Evolutionary conservation across 2,329 filamentous ascomycete genomes (phyloP).

Genomic region (Talaromyces sp.): DNA sequence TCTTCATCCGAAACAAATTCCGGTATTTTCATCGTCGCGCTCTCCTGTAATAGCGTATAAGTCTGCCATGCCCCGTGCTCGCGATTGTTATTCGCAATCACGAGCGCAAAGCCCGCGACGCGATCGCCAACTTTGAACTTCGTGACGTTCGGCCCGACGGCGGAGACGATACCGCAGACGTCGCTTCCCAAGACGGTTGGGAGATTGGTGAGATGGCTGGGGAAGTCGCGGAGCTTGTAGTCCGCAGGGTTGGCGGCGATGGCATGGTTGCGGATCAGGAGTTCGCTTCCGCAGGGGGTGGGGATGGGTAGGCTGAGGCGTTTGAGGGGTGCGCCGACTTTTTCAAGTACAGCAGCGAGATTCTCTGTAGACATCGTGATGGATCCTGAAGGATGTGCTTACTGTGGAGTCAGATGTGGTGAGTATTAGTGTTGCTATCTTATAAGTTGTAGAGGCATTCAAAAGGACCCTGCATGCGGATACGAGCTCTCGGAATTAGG

Average conservation of each 20-base stretch:
- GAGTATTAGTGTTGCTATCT: no score
- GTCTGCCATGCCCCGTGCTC: conserved; percentile 7
- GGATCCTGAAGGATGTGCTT: no score
- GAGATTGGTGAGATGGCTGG: conserved; percentile 23
- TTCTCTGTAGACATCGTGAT: neutral
- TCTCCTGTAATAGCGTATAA: conserved; percentile 8
- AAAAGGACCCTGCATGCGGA: neutral
- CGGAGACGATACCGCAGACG: conserved; percentile 28
- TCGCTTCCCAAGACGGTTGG: conserved; percentile 27
- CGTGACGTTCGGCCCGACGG: conserved; percentile 26
- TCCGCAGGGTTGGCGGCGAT: conserved; percentile 31
- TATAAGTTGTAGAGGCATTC: neutral
- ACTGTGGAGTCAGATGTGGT: no score
- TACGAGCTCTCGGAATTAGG: neutral
- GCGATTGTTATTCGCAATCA: conserved; percentile 3
- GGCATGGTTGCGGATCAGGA: conserved; percentile 24
- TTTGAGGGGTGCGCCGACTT: neutral
- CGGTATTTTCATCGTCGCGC: conserved; percentile 16
- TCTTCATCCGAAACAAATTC: conserved; percentile 22
- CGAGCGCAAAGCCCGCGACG: conserved; percentile 25
- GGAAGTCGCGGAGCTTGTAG: conserved; percentile 28
- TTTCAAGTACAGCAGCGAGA: conserved; percentile 7
- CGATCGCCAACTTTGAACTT: conserved; percentile 28
- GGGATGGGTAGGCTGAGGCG: conserved; percentile 13
- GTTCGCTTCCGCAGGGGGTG: conserved; percentile 19